Base-by-base conservation (phyloP, 331 rosid species). In the Erythrophleum ivorense region DNA sequence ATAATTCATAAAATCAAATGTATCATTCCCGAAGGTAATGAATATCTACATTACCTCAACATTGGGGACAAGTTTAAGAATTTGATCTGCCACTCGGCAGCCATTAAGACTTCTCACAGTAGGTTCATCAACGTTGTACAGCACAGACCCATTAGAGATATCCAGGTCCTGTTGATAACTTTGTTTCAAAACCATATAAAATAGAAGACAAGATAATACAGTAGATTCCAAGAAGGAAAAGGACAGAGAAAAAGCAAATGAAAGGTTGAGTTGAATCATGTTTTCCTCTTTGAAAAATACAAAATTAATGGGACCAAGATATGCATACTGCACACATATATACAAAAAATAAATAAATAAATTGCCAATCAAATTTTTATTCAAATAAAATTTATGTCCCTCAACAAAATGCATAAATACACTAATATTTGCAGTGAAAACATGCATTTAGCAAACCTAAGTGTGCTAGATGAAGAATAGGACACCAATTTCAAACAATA, bases 81-180 rank as follows among this genome's bases (percentile, higher is more conserved):
- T 91, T 83, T 95, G 99, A 92, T 94, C 99, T 24, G 99, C 97
- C 85, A 96, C 98, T 78, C 99, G 86, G 84, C 99, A 96, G 76
- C 99, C 99, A 46, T 96, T 96, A 80, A 96, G 95, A 87, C 99
- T 92, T 82, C 98, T 88, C 79, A 94, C 98, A 77, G 98, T 96
- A 81, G 89, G 97, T 89, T 94, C 99, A 76, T 96, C 99, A 62
- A 96, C 91, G 48, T 94, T 86, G 69, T 71, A 84, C 77, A 96
- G 83, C 77, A 96, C 92, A 64, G 97, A 91, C 67, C 83, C 89
- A 34, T 85, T 80, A 19, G 97, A 94, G 88, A 96, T 91, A 87
- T 96, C 99, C 81, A 96, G 85, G 79, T 92, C 98, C 99, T 96
- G 93, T 78, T 31, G 10, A 83, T 41, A 81, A 84, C 77, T 50